Conservation (phyloP, 768 basidiomycete genomes). For the Leccinum aurantiacum region DNA sequence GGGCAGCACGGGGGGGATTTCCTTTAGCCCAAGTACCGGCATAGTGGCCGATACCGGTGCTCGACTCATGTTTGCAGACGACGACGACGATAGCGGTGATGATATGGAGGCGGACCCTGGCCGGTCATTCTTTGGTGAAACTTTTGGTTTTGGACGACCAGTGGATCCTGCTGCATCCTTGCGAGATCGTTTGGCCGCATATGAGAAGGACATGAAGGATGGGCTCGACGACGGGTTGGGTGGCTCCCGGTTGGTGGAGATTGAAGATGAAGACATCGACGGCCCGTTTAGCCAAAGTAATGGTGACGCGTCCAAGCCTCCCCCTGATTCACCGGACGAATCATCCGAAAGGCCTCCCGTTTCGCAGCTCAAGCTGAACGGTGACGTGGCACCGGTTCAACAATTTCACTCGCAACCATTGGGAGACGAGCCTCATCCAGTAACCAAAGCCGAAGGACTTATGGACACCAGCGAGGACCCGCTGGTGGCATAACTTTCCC, state of each 20-base stretch:
- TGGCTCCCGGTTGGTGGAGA: conserved; percentile 29
- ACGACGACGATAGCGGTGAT: conserved; percentile 59
- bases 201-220: conserved; percentile 51
- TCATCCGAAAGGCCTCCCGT: conserved; percentile 50
- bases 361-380: conserved; percentile 46
- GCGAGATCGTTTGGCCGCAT: conserved; percentile 62
- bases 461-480: conserved; percentile 67
- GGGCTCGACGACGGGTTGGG: conserved; percentile 29
- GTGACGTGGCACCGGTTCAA: conserved; percentile 43
- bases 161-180: conserved; percentile 56
- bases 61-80: conserved; percentile 66
- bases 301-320: conserved; percentile 35
- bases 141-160: conserved; percentile 44
- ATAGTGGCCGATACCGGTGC: conserved; percentile 47
- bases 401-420: conserved; percentile 52
- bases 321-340: conserved; percentile 22
- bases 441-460: conserved; percentile 61
- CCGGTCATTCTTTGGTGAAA: conserved; percentile 50
- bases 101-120: conserved; percentile 37
- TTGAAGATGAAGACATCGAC: conserved; percentile 34
- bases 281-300: conserved; percentile 32
- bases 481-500: conserved; percentile 38
- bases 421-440: conserved; percentile 55
- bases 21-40: conserved; percentile 55
- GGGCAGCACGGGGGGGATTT: conserved; percentile 60